These are phyloP conservation scores for Cyclostephanos tholiformis DNA, from an alignment of 108 stramenopile genomes.

Conservation along the genomic window DNA sequence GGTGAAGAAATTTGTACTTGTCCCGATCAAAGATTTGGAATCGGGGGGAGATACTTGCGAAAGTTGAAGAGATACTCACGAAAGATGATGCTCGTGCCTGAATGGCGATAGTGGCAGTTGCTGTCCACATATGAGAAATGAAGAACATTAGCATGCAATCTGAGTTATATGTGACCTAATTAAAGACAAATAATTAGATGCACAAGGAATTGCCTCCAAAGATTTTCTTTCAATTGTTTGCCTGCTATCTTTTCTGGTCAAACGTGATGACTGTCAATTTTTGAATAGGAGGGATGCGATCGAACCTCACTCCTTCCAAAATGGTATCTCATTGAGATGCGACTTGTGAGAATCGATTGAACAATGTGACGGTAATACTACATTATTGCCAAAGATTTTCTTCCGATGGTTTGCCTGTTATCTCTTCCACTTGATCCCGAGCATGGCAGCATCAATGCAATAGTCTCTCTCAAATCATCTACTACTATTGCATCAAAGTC, in stretches of 20 bases:
- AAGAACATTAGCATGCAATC: not conserved
- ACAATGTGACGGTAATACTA: not conserved
- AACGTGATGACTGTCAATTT: constrained; percentile 8
- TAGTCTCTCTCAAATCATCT: too few relatives aligned
- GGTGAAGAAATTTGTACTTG: too few relatives aligned
- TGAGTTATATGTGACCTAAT: too few relatives aligned
- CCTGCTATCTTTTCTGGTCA: not conserved
- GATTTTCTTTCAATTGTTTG: constrained; percentile 5
- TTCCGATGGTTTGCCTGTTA: too few relatives aligned
- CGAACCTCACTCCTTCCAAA: constrained; percentile 46
- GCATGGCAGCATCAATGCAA: too few relatives aligned
- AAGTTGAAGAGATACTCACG: too few relatives aligned
- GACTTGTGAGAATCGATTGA: constrained; percentile 13
- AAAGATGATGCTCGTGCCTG: constrained; percentile 23
- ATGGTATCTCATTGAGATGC: constrained; percentile 31
- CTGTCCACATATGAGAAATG: not conserved
- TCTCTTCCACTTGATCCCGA: too few relatives aligned
- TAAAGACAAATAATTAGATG: not conserved
- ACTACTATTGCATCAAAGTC: too few relatives aligned
- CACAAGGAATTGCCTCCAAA: constrained; percentile 20
- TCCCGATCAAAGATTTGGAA: too few relatives aligned
- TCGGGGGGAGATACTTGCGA: too few relatives aligned
- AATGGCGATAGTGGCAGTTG: constrained; percentile 32
- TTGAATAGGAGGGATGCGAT: constrained; percentile 43
- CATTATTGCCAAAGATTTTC: too few relatives aligned